These are phyloP conservation scores for Populus simonii DNA, from an alignment of 345 rosid genomes.

Conservation along the genomic window DNA sequence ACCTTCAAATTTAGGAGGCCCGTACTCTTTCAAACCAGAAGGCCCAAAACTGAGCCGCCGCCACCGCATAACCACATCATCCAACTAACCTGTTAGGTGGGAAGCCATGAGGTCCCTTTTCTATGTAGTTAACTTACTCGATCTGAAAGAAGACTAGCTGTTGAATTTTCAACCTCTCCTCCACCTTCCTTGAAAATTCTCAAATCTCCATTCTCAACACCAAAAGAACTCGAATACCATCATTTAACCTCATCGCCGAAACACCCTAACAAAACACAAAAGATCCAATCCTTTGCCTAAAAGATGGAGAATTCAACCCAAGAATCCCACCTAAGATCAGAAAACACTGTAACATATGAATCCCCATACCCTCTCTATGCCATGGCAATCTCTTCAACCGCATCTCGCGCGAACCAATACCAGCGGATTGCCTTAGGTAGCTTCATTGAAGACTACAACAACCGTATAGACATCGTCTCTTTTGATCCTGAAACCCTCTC, in stretches of 20 bases:
- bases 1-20: no score
- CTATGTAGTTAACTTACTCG: neutral
- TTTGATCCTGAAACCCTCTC: slow-evolving; percentile 72
- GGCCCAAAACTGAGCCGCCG: no score
- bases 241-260: neutral
- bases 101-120: neutral
- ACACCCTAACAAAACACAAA: neutral
- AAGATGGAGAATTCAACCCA: slow-evolving; percentile 76
- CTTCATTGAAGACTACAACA: slow-evolving; percentile 77
- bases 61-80: no score
- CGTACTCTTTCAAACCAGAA: no score
- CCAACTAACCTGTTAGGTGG: neutral
- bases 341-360: slow-evolving; percentile 73
- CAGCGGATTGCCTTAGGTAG: slow-evolving; percentile 84
- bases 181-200: neutral
- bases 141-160: neutral
- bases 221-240: neutral
- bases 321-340: slow-evolving; percentile 72
- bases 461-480: slow-evolving; percentile 79
- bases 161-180: neutral
- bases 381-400: slow-evolving; percentile 68
- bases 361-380: slow-evolving; percentile 80
- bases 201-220: neutral
- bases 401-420: slow-evolving; percentile 22
- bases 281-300: neutral